Conservation (phyloP, 2,329 filamentous ascomycete species). For the Pleoardoris graminearum region DNA sequence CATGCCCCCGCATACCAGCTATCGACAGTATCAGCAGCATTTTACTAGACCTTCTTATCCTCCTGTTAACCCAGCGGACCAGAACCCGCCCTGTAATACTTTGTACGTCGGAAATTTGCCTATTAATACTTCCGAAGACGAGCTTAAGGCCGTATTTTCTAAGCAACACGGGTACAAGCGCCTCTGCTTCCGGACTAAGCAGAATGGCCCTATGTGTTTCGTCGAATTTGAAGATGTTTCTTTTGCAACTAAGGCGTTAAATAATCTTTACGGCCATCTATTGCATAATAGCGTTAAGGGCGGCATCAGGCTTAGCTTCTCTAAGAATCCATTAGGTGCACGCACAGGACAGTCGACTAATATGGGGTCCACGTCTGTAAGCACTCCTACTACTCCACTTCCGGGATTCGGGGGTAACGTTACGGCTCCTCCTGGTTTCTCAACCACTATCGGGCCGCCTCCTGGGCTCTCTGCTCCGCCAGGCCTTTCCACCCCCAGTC, state of each 20-base stretch:
- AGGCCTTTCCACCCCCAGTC: slow-evolving; percentile 57
- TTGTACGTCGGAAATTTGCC: slow-evolving; percentile 97
- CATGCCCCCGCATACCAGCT: slow-evolving; percentile 54
- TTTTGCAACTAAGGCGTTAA: slow-evolving; percentile 86
- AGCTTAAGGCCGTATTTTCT: slow-evolving; percentile 90
- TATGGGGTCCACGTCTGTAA: slow-evolving; percentile 55
- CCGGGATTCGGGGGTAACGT: slow-evolving; percentile 61
- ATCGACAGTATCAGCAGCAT: slow-evolving; percentile 60
- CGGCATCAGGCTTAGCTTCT: slow-evolving; percentile 93
- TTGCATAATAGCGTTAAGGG: slow-evolving; percentile 93
- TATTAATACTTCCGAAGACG: slow-evolving; percentile 89
- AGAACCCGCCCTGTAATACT: slow-evolving; percentile 97
- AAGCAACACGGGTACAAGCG: slow-evolving; percentile 94
- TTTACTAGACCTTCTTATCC: slow-evolving; percentile 72
- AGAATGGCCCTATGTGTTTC: slow-evolving; percentile 97
- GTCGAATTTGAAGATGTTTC: slow-evolving; percentile 96
- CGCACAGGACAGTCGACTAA: slow-evolving; percentile 71
- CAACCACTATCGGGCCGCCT: slow-evolving; percentile 73
- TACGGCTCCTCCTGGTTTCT: slow-evolving; percentile 61
- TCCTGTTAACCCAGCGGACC: slow-evolving; percentile 88
- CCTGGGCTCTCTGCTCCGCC: slow-evolving; percentile 79
- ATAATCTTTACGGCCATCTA: slow-evolving; percentile 83
- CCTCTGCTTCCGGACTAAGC: slow-evolving; percentile 91
- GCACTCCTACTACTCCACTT: slow-evolving; percentile 57
- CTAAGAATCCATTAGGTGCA: slow-evolving; percentile 94